phyloP scores from a whole-genome alignment of 2,329 filamentous ascomycete species.

The Fusarium sambucinum region DNA sequence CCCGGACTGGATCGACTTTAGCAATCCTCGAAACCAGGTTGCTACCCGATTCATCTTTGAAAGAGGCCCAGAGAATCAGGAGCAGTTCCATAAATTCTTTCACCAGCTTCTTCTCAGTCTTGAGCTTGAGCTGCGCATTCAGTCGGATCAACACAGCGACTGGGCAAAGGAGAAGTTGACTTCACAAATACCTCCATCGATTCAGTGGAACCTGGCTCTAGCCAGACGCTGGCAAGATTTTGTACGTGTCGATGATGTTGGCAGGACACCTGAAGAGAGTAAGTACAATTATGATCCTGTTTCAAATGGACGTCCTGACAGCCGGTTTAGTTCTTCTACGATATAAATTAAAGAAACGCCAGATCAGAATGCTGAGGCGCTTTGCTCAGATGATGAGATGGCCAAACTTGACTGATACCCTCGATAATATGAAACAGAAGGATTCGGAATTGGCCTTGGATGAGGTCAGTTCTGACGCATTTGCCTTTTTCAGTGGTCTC shows the following conservation, averaged over 20 bases:
- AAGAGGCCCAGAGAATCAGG: constrained; percentile 65
- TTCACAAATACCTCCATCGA: constrained; percentile 73
- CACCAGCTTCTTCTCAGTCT: constrained; percentile 81
- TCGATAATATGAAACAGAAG: constrained; percentile 71
- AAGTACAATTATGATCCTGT: constrained; percentile 39
- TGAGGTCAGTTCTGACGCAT: constrained; percentile 74
- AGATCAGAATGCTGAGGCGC: constrained; percentile 74
- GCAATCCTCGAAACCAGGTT: constrained; percentile 76
- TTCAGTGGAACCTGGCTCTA: constrained; percentile 80
- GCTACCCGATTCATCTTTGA: constrained; percentile 79
- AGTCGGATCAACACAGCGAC: constrained; percentile 70
- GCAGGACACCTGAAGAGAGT: constrained; percentile 65
- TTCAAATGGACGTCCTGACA: constrained; percentile 1
- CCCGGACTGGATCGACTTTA: constrained; percentile 81
- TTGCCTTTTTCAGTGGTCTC: constrained; percentile 82
- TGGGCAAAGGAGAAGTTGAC: constrained; percentile 74
- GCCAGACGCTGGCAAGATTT: constrained; percentile 79
- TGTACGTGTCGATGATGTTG: constrained; percentile 73
- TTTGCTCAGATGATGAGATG: constrained; percentile 82
- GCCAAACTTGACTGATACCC: constrained; percentile 76
- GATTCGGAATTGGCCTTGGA: constrained; percentile 70
- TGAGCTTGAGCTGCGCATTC: constrained; percentile 78
- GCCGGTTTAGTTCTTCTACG: constrained; percentile 66
- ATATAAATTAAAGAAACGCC: constrained; percentile 73
- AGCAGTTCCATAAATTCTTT: constrained; percentile 75